Percentiles rank a stretch among this genome's conserved stretches.
Evolutionary conservation across 306 rosid genomes (phyloP).

Genomic region (Mimosa bimucronata): DNA sequence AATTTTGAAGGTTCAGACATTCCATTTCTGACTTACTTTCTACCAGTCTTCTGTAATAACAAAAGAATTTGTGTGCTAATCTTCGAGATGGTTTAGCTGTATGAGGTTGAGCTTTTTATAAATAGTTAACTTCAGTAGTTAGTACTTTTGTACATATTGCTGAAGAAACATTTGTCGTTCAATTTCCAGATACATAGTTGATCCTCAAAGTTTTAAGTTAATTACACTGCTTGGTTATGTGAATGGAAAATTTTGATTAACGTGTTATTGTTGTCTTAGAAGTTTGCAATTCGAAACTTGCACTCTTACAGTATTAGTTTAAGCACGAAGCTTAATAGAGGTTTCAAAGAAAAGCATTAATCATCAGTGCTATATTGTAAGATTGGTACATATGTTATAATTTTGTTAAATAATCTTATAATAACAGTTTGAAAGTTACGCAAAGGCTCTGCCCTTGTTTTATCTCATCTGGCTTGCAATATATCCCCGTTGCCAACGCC

Average conservation of each 20-base stretch:
- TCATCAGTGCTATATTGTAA: neutral
- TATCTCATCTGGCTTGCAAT: neutral
- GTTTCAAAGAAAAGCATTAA: too few species aligned
- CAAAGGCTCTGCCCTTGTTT: neutral
- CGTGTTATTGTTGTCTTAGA: neutral
- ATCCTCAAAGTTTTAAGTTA: neutral
- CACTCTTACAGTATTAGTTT: too few species aligned
- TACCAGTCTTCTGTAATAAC: neutral
- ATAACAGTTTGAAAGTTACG: neutral
- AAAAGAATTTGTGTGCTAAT: neutral
- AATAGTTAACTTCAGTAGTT: neutral
- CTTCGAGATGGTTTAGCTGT: neutral
- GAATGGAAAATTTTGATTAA: neutral
- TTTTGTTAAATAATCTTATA: neutral
- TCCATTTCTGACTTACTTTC: neutral
- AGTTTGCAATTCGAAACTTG: too few species aligned
- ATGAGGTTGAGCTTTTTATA: neutral
- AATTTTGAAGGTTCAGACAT: neutral
- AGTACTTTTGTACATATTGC: neutral
- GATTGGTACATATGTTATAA: neutral
- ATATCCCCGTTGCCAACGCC: neutral
- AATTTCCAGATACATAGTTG: neutral
- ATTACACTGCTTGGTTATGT: neutral
- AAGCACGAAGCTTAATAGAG: too few species aligned
- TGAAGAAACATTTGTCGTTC: neutral